Conservation (phyloP, 345 rosid species). For the thale cress (Arabidopsis thaliana) region DNA sequence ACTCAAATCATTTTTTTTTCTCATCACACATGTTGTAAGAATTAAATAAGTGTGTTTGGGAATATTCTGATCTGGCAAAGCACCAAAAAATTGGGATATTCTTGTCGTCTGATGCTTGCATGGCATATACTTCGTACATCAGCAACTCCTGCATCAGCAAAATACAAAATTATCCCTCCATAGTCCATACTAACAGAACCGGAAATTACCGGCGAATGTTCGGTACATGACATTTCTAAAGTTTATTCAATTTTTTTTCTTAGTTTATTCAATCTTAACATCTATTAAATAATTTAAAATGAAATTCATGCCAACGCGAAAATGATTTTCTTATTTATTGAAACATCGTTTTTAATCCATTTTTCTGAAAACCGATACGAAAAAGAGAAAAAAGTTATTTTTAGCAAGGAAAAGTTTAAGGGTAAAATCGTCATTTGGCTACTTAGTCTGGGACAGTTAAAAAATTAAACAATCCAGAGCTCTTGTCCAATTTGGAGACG, state of each 20-base stretch:
- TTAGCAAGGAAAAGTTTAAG: not conserved
- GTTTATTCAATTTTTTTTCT: too few relatives aligned
- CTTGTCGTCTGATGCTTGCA: constrained; percentile 43
- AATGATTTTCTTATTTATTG: too few relatives aligned
- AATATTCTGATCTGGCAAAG: constrained; percentile 42
- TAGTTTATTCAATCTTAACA: too few relatives aligned
- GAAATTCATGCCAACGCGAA: too few relatives aligned
- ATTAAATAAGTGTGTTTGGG: constrained; percentile 12
- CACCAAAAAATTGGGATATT: constrained; percentile 40
- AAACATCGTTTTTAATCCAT: too few relatives aligned
- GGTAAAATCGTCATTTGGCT: constrained; percentile 17
- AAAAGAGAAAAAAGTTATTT: not conserved
- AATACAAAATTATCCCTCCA: constrained; percentile 34
- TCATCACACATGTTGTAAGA: constrained; percentile 19
- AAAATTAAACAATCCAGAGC: not conserved
- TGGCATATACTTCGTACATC: constrained; percentile 41
- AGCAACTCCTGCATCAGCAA: not conserved
- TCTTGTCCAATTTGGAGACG: constrained; percentile 32
- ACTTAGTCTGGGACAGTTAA: not conserved
- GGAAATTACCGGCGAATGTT: too few relatives aligned
- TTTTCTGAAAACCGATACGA: not conserved
- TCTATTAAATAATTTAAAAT: too few relatives aligned
- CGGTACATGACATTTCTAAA: too few relatives aligned
- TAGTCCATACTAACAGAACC: not conserved
- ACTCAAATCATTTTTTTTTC: constrained; percentile 27